phyloP scores from a whole-genome alignment of 345 rosid species.

The Gossypium arboreum region DNA sequence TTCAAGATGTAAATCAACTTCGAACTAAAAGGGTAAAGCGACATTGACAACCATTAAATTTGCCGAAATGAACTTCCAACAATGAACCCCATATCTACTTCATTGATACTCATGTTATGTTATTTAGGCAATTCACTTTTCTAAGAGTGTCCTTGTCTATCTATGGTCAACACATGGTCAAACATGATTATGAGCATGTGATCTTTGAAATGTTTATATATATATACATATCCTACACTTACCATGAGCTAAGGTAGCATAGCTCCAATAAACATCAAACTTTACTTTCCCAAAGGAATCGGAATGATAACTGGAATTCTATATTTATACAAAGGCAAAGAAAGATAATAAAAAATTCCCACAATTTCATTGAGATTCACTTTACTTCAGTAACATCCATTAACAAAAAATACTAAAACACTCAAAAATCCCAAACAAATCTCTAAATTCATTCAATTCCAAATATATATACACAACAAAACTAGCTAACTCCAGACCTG shows the following conservation, averaged over 20 bases:
- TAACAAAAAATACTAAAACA: too few species aligned
- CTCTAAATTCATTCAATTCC: too few species aligned
- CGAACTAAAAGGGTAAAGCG: neutral
- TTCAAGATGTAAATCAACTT: neutral
- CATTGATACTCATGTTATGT: neutral
- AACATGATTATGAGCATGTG: neutral
- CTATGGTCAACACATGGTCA: neutral
- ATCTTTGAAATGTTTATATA: neutral
- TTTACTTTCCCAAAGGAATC: neutral
- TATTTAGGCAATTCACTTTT: neutral
- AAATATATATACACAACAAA: too few species aligned
- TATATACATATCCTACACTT: neutral
- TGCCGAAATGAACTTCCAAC: neutral
- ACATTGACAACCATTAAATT: neutral
- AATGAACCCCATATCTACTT: neutral
- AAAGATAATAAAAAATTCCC: neutral
- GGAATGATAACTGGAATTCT: too few species aligned
- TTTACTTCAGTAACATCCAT: neutral
- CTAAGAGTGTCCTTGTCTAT: too few species aligned
- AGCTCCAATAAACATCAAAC: neutral
- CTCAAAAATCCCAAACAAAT: too few species aligned
- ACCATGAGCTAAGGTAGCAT: neutral
- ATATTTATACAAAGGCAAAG: too few species aligned
- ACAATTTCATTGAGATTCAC: conserved; percentile 4
- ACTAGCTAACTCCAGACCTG: too few species aligned